phyloP scores from a whole-genome alignment of 345 rosid genomes.

The Microthlaspi erraticum region DNA sequence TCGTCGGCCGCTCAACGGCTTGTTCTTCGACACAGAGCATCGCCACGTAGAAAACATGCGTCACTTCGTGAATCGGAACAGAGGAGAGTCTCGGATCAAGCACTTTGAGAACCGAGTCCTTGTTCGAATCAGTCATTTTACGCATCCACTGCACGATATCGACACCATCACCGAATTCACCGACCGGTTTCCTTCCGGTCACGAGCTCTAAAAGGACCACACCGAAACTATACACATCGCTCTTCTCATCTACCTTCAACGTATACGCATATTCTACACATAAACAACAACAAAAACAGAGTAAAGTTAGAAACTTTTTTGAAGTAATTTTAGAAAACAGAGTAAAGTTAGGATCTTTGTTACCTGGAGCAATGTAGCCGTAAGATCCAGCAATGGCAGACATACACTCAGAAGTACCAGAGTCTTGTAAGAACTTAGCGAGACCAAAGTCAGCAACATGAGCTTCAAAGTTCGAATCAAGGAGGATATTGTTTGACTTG shows the following conservation, averaged over 20 bases:
- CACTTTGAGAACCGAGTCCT: conserved; percentile 81
- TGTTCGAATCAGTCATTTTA: conserved; percentile 83
- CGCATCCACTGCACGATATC: conserved; percentile 98
- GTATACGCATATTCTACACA: conserved; percentile 94
- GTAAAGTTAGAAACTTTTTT: background rate
- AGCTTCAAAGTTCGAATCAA: conserved; percentile 82
- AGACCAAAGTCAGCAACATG: conserved; percentile 97
- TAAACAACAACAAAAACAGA: conserved; percentile 9
- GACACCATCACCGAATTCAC: conserved; percentile 97
- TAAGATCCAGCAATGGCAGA: conserved; percentile 97
- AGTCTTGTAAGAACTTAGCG: conserved; percentile 89
- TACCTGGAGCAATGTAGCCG: conserved; percentile 97
- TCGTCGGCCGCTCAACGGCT: conserved; percentile 96
- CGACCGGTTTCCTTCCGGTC: conserved; percentile 86
- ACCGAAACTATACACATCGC: conserved; percentile 97
- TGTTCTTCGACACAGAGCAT: conserved; percentile 98
- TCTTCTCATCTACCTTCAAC: conserved; percentile 95
- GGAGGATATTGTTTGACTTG: conserved; percentile 85
- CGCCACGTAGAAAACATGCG: conserved; percentile 93
- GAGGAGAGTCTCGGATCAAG: conserved; percentile 83
- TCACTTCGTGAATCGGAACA: conserved; percentile 83
- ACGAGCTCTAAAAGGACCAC: conserved; percentile 89
- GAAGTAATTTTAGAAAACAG: too few species aligned
- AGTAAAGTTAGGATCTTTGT: background rate
- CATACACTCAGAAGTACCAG: conserved; percentile 95